phyloP scores from a whole-genome alignment of 1,139 yeast species.

The Candida gigantensis region DNA sequence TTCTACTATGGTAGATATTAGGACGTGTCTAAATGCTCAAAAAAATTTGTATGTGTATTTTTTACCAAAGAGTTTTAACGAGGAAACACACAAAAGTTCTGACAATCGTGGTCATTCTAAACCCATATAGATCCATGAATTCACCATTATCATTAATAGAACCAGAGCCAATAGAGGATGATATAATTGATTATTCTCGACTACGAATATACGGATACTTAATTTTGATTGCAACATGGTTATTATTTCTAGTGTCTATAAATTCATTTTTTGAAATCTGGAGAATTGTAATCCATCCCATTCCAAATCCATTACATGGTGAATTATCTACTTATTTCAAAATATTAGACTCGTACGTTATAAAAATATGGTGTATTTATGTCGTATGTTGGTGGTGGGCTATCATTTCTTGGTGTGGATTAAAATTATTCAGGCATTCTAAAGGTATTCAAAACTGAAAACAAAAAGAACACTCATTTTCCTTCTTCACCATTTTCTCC shows the following conservation, averaged over 20 bases:
- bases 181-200: conserved; percentile 3
- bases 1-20: no score
- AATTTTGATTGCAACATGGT: conserved; percentile 40
- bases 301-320: conserved; percentile 19
- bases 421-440: conserved; percentile 75
- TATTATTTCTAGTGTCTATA: conserved; percentile 40
- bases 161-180: conserved; percentile 4
- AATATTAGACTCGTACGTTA: conserved; percentile 47
- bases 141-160: conserved; percentile 10
- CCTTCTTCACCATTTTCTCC: conserved; percentile 81
- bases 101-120: no score
- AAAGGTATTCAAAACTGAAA: conserved; percentile 45
- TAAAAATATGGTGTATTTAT: conserved; percentile 53
- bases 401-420: conserved; percentile 71
- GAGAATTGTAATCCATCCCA: conserved; percentile 41
- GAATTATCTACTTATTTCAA: conserved; percentile 17
- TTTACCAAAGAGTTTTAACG: no score
- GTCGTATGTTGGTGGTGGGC: conserved; percentile 80
- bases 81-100: no score
- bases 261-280: conserved; percentile 48
- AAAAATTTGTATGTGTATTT: no score
- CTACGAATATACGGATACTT: conserved; percentile 35
- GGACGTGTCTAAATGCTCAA: no score
- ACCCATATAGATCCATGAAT: no score
- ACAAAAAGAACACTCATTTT: no score